Base-by-base conservation (phyloP, 495 filamentous ascomycete species). In the Monascus purpureus region DNA sequence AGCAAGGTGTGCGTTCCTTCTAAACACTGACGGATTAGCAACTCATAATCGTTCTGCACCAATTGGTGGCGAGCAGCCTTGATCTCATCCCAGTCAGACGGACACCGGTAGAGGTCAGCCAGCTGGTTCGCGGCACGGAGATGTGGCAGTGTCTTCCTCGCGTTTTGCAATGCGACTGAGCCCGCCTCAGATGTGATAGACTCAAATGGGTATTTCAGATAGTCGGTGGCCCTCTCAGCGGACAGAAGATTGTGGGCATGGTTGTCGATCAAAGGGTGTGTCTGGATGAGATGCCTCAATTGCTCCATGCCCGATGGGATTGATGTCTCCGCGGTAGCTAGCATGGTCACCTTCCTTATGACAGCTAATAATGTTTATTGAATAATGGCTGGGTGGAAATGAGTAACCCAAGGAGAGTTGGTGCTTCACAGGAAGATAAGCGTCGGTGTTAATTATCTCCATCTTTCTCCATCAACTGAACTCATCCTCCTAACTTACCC, bases 241-340 rank as follows among this genome's bases (percentile, higher is more conserved):
- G 67, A 52, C 15, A 93, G 61, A 1, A 86, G 58, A 41, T 84
- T 85, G 47, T 94, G 85, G 23, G 80, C 82, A 57, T 94, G 86
- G 47, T 88, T 76, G 49, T 94, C 86, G 46, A 94, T 87, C 40
- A 88, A 68, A 1, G 86, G 83, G 22, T 75, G 81, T 11, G 43
- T 63, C 36, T 70, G 65, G 29, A 90, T 74, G 15, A 73, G 40
- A 7, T 49, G 43, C n/a, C n/a, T n/a, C n/a, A n/a, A n/a, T n/a
- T n/a, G n/a, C n/a, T n/a, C n/a, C n/a, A n/a, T n/a, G n/a, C n/a
- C n/a, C n/a, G n/a, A n/a, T n/a, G n/a, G n/a, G n/a, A n/a, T n/a
- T n/a, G n/a, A n/a, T n/a, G n/a, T n/a, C n/a, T n/a, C n/a, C n/a
- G n/a, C n/a, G n/a, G n/a, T n/a, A n/a, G n/a, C n/a, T n/a, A n/a